Evolutionary conservation across 2,329 filamentous ascomycete genomes (phyloP).

Genomic region (Fusarium chaquense): DNA sequence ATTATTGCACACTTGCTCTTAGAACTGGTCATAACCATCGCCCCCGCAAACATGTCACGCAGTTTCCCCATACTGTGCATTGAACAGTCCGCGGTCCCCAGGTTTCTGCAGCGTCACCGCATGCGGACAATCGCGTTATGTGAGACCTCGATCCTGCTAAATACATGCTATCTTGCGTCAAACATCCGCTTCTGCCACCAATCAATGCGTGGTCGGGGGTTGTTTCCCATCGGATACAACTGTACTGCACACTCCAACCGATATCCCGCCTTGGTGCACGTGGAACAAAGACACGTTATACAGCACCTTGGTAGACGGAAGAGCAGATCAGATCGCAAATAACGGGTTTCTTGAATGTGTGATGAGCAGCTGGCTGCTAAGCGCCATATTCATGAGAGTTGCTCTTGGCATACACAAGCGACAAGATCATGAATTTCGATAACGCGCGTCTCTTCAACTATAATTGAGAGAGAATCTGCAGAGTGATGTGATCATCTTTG

Average conservation of each 20-base stretch:
- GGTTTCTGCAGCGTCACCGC: constrained; percentile 17
- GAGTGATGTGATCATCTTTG: not conserved
- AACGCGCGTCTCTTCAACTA: not conserved
- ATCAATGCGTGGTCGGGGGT: not conserved
- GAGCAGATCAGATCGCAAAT: not conserved
- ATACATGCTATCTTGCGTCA: constrained; percentile 10
- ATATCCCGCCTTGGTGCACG: not conserved
- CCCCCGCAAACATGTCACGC: constrained; percentile 1
- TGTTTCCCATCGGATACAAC: not conserved
- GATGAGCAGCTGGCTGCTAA: not conserved
- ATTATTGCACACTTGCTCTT: not conserved
- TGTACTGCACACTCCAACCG: not conserved
- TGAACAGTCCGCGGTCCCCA: not conserved
- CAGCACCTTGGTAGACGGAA: not conserved
- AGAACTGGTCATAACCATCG: not conserved
- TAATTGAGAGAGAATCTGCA: not conserved
- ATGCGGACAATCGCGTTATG: constrained; percentile 9
- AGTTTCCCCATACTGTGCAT: not conserved
- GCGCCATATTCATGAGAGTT: not conserved
- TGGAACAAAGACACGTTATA: not conserved
- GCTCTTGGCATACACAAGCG: not conserved
- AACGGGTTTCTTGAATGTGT: not conserved
- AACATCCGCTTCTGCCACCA: constrained; percentile 11
- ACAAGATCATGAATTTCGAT: not conserved
- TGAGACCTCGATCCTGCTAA: constrained; percentile 25